Evolutionary conservation across 257 asterid genomes (phyloP).

Genomic region (Plantago elongata): DNA sequence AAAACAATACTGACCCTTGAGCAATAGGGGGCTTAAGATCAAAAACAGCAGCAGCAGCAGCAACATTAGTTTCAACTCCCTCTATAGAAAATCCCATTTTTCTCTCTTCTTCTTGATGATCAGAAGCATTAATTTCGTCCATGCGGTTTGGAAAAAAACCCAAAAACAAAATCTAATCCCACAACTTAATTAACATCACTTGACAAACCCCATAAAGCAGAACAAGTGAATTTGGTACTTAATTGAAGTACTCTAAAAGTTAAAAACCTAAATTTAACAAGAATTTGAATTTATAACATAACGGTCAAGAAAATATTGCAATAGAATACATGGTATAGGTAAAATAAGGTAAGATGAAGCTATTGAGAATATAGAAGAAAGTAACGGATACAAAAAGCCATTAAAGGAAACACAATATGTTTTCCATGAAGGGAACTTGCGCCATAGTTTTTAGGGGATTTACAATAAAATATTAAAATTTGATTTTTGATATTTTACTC

Average conservation of each 20-base stretch:
- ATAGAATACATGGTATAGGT: not conserved
- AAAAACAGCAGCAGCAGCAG: slow-evolving; percentile 16
- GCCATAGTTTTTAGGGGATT: slow-evolving; percentile 1
- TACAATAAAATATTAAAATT: too few relatives aligned
- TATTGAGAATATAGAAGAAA: slow-evolving; percentile 9
- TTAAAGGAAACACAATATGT: slow-evolving; percentile 24
- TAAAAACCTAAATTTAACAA: slow-evolving; percentile 14
- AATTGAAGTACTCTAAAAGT: not conserved
- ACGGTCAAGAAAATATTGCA: too few relatives aligned
- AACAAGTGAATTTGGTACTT: not conserved
- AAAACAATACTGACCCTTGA: slow-evolving; percentile 22
- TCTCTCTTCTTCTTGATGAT: slow-evolving; percentile 14
- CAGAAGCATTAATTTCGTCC: slow-evolving; percentile 18
- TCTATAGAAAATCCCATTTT: not conserved
- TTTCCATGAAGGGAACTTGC: slow-evolving; percentile 5
- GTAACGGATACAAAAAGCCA: slow-evolving; percentile 39
- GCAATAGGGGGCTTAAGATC: slow-evolving; percentile 21
- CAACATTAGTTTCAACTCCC: slow-evolving; percentile 9
- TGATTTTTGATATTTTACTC: too few relatives aligned
- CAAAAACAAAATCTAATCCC: not conserved
- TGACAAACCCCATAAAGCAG: not conserved
- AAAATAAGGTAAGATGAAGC: slow-evolving; percentile 11
- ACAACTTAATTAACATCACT: too few relatives aligned
- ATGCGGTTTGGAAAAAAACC: not conserved
- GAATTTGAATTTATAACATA: too few relatives aligned